A percentile compares a stretch with the other conserved stretches of the same genome.
Conservation (phyloP, 176 grass and related monocot genomes). For the Cenchrus americanus region DNA sequence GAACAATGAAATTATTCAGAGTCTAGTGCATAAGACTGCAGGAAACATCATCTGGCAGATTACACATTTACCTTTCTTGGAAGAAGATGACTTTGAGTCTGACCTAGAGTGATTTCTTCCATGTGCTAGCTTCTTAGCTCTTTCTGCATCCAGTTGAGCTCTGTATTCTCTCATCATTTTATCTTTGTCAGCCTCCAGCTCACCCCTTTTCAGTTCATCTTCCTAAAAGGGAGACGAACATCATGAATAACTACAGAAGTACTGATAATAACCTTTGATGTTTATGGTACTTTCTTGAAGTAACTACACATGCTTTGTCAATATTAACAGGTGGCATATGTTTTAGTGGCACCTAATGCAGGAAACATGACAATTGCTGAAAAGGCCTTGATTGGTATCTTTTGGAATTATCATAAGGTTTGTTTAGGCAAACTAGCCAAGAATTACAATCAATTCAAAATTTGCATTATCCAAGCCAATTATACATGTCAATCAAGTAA, state of each 20-base stretch:
- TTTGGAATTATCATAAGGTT: not conserved
- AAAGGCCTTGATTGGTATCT: not conserved
- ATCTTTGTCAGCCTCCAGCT: constrained; percentile 96
- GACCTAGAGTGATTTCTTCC: constrained; percentile 65
- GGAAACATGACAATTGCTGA: not conserved
- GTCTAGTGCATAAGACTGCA: not conserved
- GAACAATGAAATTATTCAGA: constrained; percentile 9
- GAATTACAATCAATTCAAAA: not conserved
- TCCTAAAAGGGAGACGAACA: constrained; percentile 69
- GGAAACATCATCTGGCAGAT: constrained; percentile 10
- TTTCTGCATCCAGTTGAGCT: constrained; percentile 98
- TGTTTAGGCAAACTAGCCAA: not conserved
- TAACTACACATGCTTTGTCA: not conserved
- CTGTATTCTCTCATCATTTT: constrained; percentile 99
- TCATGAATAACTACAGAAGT: not conserved
- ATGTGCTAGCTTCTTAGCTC: constrained; percentile 74
- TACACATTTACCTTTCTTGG: constrained; percentile 68
- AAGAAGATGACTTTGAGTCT: constrained; percentile 67
- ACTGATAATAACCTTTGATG: not conserved
- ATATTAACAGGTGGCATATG: not conserved
- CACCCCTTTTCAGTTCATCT: constrained; percentile 91
- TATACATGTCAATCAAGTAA: not conserved
- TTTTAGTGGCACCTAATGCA: not conserved
- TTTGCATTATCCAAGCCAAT: constrained; percentile 13
- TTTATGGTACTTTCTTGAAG: constrained; percentile 4